These are phyloP conservation scores for Penicillium thymicola DNA, from an alignment of 2,329 filamentous ascomycete genomes.

Conservation along the genomic window DNA sequence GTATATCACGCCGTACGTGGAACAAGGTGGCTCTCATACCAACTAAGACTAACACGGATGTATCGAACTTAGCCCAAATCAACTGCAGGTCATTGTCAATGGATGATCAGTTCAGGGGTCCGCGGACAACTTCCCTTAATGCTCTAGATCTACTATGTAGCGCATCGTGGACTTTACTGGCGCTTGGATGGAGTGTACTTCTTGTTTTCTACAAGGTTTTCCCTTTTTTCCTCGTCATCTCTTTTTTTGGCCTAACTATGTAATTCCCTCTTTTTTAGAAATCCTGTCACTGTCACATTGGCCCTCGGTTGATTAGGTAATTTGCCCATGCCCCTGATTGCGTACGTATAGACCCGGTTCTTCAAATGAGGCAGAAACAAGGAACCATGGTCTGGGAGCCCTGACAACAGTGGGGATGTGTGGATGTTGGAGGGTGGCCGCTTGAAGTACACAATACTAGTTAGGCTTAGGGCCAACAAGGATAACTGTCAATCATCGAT, in stretches of 20 bases:
- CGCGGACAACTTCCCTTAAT: constrained; percentile 15
- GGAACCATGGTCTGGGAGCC: constrained; percentile 29
- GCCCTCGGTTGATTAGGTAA: constrained; percentile 12
- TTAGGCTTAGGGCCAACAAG: constrained; percentile 16
- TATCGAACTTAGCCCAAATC: constrained; percentile 26
- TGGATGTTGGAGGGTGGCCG: constrained; percentile 16
- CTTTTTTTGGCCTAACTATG: background rate
- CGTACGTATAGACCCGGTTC: constrained; percentile 25
- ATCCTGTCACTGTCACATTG: background rate
- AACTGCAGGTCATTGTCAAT: constrained; percentile 22
- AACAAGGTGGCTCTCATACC: constrained; percentile 25
- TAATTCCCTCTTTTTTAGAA: background rate
- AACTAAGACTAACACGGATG: constrained; percentile 26
- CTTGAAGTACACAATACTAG: constrained; percentile 1
- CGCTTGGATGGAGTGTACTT: background rate
- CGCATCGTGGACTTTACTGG: background rate
- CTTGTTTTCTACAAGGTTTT: background rate
- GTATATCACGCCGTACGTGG: constrained; percentile 23
- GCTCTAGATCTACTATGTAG: background rate
- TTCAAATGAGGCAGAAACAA: constrained; percentile 22
- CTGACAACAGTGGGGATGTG: constrained; percentile 23
- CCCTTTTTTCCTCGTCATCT: background rate
- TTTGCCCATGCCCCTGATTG: constrained; percentile 22
- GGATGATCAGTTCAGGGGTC: constrained; percentile 23
- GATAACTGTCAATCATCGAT: constrained; percentile 27